Evolutionary conservation across 2,329 filamentous ascomycete genomes (phyloP).

Genomic region (Aspergillus ibericus): DNA sequence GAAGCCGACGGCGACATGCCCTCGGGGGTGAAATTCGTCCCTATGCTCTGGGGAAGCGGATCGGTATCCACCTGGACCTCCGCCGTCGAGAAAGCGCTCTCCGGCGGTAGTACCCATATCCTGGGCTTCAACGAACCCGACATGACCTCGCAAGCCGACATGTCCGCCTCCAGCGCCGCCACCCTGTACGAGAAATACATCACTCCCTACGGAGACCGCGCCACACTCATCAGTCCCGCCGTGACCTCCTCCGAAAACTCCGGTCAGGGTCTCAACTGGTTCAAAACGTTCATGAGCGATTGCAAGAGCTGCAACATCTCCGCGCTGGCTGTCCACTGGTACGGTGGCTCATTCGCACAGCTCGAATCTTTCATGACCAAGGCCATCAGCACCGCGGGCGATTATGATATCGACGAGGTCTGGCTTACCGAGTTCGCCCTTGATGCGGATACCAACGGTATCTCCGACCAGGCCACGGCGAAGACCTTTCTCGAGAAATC

Average conservation of each 20-base stretch:
- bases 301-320: conserved; percentile 4
- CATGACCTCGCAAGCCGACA: not conserved
- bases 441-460: not conserved
- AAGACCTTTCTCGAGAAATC: not conserved
- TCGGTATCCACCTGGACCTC: not conserved
- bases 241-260: not conserved
- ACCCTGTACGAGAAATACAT: not conserved
- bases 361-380: not conserved
- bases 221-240: conserved; percentile 1
- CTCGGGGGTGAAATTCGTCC: not conserved
- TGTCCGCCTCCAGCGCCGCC: not conserved
- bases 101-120: not conserved
- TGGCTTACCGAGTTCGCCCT: conserved; percentile 2
- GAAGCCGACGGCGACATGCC: not conserved
- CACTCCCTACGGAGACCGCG: not conserved
- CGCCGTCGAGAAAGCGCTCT: not conserved
- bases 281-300: conserved; percentile 2
- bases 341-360: not conserved
- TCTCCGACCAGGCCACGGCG: not conserved
- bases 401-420: conserved; percentile 2
- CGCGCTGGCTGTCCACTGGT: conserved; percentile 2
- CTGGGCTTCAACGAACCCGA: conserved; percentile 4
- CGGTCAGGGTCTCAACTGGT: not conserved
- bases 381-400: not conserved
- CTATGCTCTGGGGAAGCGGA: not conserved